Base-by-base conservation (phyloP, 2,329 filamentous ascomycete species). In the Kalaharituber pfeilii region DNA sequence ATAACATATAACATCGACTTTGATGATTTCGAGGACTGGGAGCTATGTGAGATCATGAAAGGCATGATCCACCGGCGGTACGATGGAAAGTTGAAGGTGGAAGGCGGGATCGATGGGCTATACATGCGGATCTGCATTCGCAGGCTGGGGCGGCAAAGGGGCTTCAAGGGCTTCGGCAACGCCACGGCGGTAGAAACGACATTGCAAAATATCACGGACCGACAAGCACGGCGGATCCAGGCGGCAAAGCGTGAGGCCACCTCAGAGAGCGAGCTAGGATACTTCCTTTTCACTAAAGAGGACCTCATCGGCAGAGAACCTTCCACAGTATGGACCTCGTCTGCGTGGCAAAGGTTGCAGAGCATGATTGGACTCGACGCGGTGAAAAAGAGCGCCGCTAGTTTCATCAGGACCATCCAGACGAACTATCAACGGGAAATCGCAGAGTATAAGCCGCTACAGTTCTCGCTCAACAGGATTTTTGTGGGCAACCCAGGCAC, bases 401-500 rank as follows among this genome's bases (percentile, higher is more conserved):
- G 72, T 0, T 66, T 87, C 1, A 66, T 85, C n/a, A 75, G 80
- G 58, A 75, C 71, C 0, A 70, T 86, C 15, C 68, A 74, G 53
- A 69, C 70, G 1, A 87, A 87, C 62, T 86, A 84, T 56, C 60
- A 73, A 3, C 70, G 81, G 0, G 84, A 87, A 62, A 66, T 87
- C 0, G 61, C 69, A 0, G 82, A 86, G 60, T 69, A 81, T 62
- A 72, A 74, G 0, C 64, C 73, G 0, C 68, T 86, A 0, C 68
- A 80, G 52, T 79, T 78, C 51, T 77, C 73, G 0, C 69, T 86
- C 0, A 87, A 86, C 64, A 71, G 74, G 6, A 76, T 86, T 1
- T 85, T 88, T 53, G 64, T 86, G 0, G 84, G 84, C 0, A 75
- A 73, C 1, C 84, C 84, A 0, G 84, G 84, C 0, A 88, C 84